Base-by-base conservation (phyloP, 371 early-diverging fungal genomes). In the Parasitella parasitica region DNA sequence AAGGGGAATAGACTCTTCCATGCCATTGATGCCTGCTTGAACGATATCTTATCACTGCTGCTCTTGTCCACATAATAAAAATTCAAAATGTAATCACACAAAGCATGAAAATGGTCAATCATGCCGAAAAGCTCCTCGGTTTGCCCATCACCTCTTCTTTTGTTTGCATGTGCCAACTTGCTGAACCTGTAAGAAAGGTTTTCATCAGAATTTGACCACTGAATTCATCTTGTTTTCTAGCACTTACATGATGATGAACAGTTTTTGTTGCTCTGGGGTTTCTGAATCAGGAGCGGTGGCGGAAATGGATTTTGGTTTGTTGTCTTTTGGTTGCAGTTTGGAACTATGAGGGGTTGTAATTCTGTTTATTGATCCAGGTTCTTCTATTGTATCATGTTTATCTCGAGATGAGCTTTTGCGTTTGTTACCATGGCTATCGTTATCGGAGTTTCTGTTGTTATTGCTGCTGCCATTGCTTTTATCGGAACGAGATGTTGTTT, bases 1-100 rank as follows among this genome's bases (percentile, higher is more conserved):
- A 75, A 73, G 8, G 76, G 76, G 16, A 69, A 64, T 2, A 78
- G 26, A 2, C 73, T 66, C 27, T 69, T 71, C 78, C 78, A 78
- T 0, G 59, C 43, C 7, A 34, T 16, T 27, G 52, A 52, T 3
- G 37, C 60, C 43, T 57, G 57, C 18, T 54, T 66, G 36, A 48
- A 63, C 11, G 43, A 26, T 28, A 41, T 43, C 37, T 22, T 50
- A 4, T 54, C 54, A 0, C 18, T 38, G 28, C 43, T 64, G 50
- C 38, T 58, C 55, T 50, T 66, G 56, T 67, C 68, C 4, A 49
- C 30, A 43, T 73, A 78, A 39, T 71, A 70, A 41, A 73, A 78
- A 20, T 64, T 61, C 15, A 78, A 48, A 24, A 78, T 63, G 38
- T 78, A 78, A 46, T 78, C 73, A 15, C 71, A 62, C 11, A 78